These are phyloP conservation scores for Talaromyces pinophilus DNA, from an alignment of 2,329 filamentous ascomycete genomes.

Conservation along the genomic window DNA sequence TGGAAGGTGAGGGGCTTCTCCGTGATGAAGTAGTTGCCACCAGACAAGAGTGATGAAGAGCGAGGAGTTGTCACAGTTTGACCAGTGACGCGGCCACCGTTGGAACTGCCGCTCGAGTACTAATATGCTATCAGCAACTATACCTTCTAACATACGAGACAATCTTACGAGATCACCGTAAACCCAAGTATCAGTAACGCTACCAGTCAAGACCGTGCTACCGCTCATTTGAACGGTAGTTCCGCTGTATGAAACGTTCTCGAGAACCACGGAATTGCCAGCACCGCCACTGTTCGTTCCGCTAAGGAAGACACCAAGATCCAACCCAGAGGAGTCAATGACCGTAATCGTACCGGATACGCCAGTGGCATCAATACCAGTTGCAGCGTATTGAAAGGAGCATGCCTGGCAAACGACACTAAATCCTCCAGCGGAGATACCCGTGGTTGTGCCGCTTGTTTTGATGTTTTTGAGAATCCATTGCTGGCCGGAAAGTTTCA, in stretches of 20 bases:
- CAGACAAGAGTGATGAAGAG: slow-evolving; percentile 35
- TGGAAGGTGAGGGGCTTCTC: slow-evolving; percentile 47
- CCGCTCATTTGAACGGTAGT: slow-evolving; percentile 35
- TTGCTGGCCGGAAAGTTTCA: slow-evolving; percentile 36
- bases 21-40: slow-evolving; percentile 46
- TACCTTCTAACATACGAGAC: background rate
- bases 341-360: slow-evolving; percentile 34
- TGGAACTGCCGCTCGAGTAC: slow-evolving; percentile 25
- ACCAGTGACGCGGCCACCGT: slow-evolving; percentile 35
- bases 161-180: slow-evolving; percentile 34
- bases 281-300: slow-evolving; percentile 36
- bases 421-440: slow-evolving; percentile 45
- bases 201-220: slow-evolving; percentile 26
- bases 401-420: slow-evolving; percentile 33
- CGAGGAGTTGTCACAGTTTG: slow-evolving; percentile 35
- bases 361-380: slow-evolving; percentile 34
- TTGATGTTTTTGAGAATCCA: slow-evolving; percentile 50
- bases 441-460: slow-evolving; percentile 62
- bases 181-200: slow-evolving; percentile 35
- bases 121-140: background rate
- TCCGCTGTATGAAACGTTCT: slow-evolving; percentile 30
- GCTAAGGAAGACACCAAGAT: slow-evolving; percentile 30
- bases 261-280: slow-evolving; percentile 33
- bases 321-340: slow-evolving; percentile 32
- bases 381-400: slow-evolving; percentile 32